phyloP scores from a whole-genome alignment of 2,329 filamentous ascomycete genomes.

The Simplicillium sp. region DNA sequence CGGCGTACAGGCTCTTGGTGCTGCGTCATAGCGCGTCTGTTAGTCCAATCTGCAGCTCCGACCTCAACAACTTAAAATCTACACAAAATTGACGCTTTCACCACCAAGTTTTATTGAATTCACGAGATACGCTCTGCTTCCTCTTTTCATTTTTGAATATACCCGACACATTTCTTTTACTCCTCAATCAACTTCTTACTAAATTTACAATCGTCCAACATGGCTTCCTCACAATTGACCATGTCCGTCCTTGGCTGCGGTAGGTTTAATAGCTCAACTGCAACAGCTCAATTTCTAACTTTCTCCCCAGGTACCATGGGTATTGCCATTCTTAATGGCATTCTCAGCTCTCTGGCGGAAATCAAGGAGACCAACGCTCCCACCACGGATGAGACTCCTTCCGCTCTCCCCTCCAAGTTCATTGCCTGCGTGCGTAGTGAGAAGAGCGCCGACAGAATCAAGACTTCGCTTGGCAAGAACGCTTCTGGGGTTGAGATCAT shows the following conservation, averaged over 20 bases:
- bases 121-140: background rate
- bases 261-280: slow-evolving; percentile 28
- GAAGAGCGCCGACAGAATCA: slow-evolving; percentile 61
- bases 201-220: background rate
- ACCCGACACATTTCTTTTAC: no score
- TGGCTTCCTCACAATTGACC: slow-evolving; percentile 37
- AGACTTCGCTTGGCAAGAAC: slow-evolving; percentile 54
- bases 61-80: no score
- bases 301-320: slow-evolving; percentile 62
- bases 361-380: slow-evolving; percentile 37
- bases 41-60: no score
- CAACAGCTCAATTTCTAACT: slow-evolving; percentile 7
- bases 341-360: slow-evolving; percentile 59
- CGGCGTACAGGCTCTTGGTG: background rate
- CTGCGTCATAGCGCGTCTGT: background rate
- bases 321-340: slow-evolving; percentile 72
- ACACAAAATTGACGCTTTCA: no score
- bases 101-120: no score
- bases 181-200: no score
- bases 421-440: slow-evolving; percentile 69
- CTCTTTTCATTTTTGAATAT: background rate
- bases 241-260: slow-evolving; percentile 77
- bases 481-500: slow-evolving; percentile 53
- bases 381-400: slow-evolving; percentile 37
- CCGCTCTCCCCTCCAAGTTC: slow-evolving; percentile 61